Conservation (phyloP, 1,284 basidiomycete genomes). For the Puccinia hordei region DNA sequence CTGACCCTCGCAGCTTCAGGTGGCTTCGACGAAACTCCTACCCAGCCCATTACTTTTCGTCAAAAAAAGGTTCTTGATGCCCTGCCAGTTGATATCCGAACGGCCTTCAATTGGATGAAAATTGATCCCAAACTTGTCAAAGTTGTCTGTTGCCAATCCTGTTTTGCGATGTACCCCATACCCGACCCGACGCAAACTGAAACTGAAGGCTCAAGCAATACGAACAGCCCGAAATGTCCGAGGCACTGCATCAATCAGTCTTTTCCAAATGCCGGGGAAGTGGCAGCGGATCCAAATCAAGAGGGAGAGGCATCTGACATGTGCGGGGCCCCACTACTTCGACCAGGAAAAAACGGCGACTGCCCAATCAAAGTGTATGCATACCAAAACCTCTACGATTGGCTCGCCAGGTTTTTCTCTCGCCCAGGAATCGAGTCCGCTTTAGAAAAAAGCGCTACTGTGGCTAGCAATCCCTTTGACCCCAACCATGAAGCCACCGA, state of each 20-base stretch:
- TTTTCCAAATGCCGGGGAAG: no score
- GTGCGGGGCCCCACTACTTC: not conserved
- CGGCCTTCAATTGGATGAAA: not conserved
- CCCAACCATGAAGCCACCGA: constrained; percentile 9
- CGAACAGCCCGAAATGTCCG: not conserved
- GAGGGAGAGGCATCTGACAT: not conserved
- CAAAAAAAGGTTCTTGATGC: constrained; percentile 1
- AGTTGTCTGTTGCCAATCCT: constrained; percentile 2
- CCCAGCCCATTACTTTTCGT: not conserved
- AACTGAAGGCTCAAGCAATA: not conserved
- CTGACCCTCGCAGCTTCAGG: not conserved
- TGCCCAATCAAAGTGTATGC: constrained; percentile 12
- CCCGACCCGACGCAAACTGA: not conserved
- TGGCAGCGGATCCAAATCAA: not conserved
- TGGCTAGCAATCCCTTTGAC: not conserved
- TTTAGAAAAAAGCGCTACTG: constrained; percentile 6
- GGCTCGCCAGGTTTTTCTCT: constrained; percentile 20
- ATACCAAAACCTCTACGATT: constrained; percentile 34
- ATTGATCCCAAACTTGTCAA: not conserved
- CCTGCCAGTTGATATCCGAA: constrained; percentile 13
- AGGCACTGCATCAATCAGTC: not conserved
- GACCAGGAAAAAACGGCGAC: not conserved
- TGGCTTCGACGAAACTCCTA: not conserved
- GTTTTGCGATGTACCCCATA: constrained; percentile 30
- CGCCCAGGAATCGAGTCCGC: constrained; percentile 15